phyloP scores from a whole-genome alignment of 225 moss, liverwort and hornwort species.

The Rhytidiadelphus loreus region DNA sequence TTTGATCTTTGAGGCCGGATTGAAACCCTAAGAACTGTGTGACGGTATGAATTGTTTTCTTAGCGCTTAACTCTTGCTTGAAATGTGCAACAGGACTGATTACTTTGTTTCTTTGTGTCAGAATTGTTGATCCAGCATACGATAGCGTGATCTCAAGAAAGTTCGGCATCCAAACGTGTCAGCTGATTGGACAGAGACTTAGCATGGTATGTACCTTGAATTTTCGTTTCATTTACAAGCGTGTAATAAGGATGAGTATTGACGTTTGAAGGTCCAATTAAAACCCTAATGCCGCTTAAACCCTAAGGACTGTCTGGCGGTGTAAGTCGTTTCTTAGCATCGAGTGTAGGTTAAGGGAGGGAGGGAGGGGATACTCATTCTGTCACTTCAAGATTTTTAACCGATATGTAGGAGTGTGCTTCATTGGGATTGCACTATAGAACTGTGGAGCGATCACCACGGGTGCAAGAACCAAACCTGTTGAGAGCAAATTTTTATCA shows the following conservation, averaged over 20 bases:
- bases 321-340: not conserved
- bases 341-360: not conserved
- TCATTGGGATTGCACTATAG: too few relatives aligned
- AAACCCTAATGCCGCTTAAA: not conserved
- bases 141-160: not conserved
- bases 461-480: not conserved
- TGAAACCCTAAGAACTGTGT: not conserved
- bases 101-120: not conserved
- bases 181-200: not conserved
- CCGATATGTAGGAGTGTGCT: not conserved
- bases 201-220: not conserved
- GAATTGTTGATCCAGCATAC: not conserved
- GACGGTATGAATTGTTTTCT: not conserved
- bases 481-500: not conserved
- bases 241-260: not conserved
- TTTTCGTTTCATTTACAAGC: not conserved
- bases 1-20: not conserved
- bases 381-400: not conserved
- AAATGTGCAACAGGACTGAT: not conserved
- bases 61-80: not conserved
- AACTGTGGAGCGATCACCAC: not conserved
- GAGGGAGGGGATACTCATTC: not conserved
- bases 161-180: not conserved
- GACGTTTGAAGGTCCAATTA: not conserved
- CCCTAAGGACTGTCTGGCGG: not conserved